Evolutionary conservation across 2,329 filamentous ascomycete genomes (phyloP).

Genomic region (Huntiella decipiens): DNA sequence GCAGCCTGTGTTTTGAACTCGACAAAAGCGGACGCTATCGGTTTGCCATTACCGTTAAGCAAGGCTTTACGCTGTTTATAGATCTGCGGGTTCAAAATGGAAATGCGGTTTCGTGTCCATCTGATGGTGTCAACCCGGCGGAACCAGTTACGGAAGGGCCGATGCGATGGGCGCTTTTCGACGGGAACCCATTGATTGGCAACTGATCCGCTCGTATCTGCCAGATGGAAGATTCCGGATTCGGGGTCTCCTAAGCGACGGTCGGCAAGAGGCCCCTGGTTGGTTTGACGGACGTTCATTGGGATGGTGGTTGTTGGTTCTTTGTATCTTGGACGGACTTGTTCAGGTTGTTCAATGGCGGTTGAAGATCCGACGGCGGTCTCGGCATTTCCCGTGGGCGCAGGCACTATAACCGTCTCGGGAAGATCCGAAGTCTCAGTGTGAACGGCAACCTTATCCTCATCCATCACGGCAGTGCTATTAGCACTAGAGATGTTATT

Average conservation of each 20-base stretch:
- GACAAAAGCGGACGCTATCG: slow-evolving; percentile 67
- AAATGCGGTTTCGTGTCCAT: slow-evolving; percentile 47
- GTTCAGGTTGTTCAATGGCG: neutral
- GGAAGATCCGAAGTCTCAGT: too few species aligned
- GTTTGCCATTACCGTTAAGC: slow-evolving; percentile 41
- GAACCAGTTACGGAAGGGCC: slow-evolving; percentile 47
- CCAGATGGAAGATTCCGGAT: neutral
- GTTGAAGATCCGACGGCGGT: too few species aligned
- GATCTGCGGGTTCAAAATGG: slow-evolving; percentile 23
- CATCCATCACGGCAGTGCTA: too few species aligned
- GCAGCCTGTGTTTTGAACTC: slow-evolving; percentile 70
- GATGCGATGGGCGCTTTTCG: slow-evolving; percentile 59
- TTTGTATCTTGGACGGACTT: neutral
- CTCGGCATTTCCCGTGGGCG: too few species aligned
- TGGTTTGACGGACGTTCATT: neutral
- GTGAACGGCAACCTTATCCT: too few species aligned
- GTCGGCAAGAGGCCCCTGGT: slow-evolving; percentile 1
- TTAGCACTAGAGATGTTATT: too few species aligned
- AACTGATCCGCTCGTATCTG: slow-evolving; percentile 26
- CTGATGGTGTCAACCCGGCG: slow-evolving; percentile 90
- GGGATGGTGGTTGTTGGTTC: slow-evolving; percentile 1
- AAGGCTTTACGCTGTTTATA: slow-evolving; percentile 51
- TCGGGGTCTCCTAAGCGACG: neutral
- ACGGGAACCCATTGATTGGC: slow-evolving; percentile 56
- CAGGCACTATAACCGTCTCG: too few species aligned